Evolutionary conservation across 2,329 filamentous ascomycete species (phyloP).

Genomic region (Aspergillus aculeatinus): DNA sequence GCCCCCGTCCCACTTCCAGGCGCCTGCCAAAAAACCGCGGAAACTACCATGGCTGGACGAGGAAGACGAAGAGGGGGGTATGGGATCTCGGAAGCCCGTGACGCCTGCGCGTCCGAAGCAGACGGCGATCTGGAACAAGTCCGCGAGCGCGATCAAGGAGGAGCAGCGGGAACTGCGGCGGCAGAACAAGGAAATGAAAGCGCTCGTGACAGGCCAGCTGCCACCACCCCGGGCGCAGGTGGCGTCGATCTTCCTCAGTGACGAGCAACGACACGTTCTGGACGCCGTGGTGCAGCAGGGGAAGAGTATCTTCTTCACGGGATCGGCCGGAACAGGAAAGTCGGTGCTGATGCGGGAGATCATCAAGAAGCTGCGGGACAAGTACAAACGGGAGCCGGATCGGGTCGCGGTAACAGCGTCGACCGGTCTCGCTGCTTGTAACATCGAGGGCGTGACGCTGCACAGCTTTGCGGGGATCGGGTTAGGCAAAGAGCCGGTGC

Average conservation of each 20-base stretch:
- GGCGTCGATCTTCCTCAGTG: slow-evolving; percentile 69
- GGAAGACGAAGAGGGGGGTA: slow-evolving; percentile 29
- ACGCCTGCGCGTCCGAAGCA: slow-evolving; percentile 48
- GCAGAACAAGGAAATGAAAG: slow-evolving; percentile 52
- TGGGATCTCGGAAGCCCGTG: slow-evolving; percentile 27
- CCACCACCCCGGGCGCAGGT: slow-evolving; percentile 38
- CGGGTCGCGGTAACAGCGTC: slow-evolving; percentile 91
- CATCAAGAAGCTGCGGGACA: slow-evolving; percentile 75
- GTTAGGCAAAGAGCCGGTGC: slow-evolving; percentile 82
- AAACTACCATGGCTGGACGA: slow-evolving; percentile 60
- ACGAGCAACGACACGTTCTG: slow-evolving; percentile 81
- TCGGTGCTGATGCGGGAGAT: slow-evolving; percentile 93
- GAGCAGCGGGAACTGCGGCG: slow-evolving; percentile 72
- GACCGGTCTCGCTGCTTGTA: slow-evolving; percentile 92
- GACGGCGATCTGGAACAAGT: slow-evolving; percentile 67
- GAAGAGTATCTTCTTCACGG: slow-evolving; percentile 96
- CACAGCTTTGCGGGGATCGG: slow-evolving; percentile 97
- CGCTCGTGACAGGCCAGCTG: slow-evolving; percentile 43
- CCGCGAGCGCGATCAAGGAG: slow-evolving; percentile 71
- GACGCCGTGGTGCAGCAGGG: slow-evolving; percentile 75
- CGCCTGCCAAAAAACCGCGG: slow-evolving; percentile 57
- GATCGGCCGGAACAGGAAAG: slow-evolving; percentile 93
- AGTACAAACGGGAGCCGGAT: slow-evolving; percentile 74
- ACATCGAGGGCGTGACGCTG: slow-evolving; percentile 91
- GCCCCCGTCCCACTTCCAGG: slow-evolving; percentile 46